phyloP scores from a whole-genome alignment of 257 asterid genomes.

The Gentiana straminea region DNA sequence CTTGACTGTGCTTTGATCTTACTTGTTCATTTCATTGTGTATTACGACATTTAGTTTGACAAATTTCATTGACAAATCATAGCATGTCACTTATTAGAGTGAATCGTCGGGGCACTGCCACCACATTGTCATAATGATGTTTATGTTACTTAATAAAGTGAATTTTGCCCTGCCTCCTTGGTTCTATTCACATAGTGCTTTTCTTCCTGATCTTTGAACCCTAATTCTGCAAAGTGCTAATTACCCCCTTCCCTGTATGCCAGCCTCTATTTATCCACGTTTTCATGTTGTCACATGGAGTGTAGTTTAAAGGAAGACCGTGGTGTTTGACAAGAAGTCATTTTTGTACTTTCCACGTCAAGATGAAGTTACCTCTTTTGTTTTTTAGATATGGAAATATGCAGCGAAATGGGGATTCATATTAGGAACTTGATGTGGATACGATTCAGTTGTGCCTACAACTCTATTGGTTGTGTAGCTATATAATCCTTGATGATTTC shows the following conservation, averaged over 20 bases:
- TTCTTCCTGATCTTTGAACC: neutral
- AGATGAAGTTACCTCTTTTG: slow-evolving; percentile 32
- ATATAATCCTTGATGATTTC: slow-evolving; percentile 62
- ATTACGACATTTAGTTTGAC: too few species aligned
- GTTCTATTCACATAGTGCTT: slow-evolving; percentile 1
- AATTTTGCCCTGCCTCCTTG: neutral
- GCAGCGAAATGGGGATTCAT: slow-evolving; percentile 78
- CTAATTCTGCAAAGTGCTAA: neutral
- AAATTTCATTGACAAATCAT: too few species aligned
- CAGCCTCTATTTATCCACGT: neutral
- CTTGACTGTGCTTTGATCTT: too few species aligned
- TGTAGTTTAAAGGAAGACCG: slow-evolving; percentile 11
- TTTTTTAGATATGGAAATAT: slow-evolving; percentile 73
- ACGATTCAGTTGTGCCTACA: slow-evolving; percentile 56
- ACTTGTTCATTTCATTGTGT: neutral
- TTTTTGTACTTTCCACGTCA: slow-evolving; percentile 13
- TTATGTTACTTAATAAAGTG: too few species aligned
- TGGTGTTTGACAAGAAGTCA: slow-evolving; percentile 13
- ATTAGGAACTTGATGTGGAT: slow-evolving; percentile 64
- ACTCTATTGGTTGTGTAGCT: slow-evolving; percentile 58
- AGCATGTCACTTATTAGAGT: too few species aligned
- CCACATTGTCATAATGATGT: too few species aligned
- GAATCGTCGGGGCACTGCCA: too few species aligned
- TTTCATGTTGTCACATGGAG: slow-evolving; percentile 3
- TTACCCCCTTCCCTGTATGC: neutral